These are phyloP conservation scores for Dunaliella primolecta DNA, from an alignment of 139 green algal genomes.

Conservation along the genomic window DNA sequence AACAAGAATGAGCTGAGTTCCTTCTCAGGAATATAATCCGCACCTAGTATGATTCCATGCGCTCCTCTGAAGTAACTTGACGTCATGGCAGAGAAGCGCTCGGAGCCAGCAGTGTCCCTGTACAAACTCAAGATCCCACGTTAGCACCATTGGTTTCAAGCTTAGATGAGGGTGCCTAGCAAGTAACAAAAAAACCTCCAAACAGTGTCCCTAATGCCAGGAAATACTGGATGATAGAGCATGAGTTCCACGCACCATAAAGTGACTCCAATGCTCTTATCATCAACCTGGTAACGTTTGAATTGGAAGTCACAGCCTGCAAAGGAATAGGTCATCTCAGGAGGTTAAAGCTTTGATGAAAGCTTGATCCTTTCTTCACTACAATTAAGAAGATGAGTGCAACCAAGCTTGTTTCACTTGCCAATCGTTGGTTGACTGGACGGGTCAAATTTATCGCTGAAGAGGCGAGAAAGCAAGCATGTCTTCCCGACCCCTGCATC, in stretches of 20 bases:
- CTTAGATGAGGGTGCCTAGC: neutral
- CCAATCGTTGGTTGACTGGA: constrained; percentile 23
- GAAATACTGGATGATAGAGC: neutral
- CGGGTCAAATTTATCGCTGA: constrained; percentile 14
- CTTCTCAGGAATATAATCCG: no score
- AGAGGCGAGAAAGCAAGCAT: constrained; percentile 34
- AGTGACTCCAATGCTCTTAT: constrained; percentile 33
- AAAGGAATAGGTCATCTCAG: neutral
- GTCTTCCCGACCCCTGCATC: constrained; percentile 44
- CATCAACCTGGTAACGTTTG: constrained; percentile 42
- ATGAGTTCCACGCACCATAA: constrained; percentile 16
- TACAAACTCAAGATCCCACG: neutral
- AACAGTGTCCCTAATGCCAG: neutral
- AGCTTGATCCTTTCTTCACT: no score
- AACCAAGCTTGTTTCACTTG: no score
- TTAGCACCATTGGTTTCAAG: neutral
- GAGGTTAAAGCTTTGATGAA: neutral
- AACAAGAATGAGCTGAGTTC: no score
- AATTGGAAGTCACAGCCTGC: constrained; percentile 44
- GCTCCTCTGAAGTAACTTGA: constrained; percentile 40
- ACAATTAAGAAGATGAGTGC: no score
- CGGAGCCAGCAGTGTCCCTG: constrained; percentile 42
- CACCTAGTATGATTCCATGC: constrained; percentile 43
- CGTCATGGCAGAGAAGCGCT: constrained; percentile 26
- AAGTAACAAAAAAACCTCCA: neutral